These are phyloP conservation scores for Bacidia rubella DNA, from an alignment of 495 filamentous ascomycete species.

Conservation along the genomic window DNA sequence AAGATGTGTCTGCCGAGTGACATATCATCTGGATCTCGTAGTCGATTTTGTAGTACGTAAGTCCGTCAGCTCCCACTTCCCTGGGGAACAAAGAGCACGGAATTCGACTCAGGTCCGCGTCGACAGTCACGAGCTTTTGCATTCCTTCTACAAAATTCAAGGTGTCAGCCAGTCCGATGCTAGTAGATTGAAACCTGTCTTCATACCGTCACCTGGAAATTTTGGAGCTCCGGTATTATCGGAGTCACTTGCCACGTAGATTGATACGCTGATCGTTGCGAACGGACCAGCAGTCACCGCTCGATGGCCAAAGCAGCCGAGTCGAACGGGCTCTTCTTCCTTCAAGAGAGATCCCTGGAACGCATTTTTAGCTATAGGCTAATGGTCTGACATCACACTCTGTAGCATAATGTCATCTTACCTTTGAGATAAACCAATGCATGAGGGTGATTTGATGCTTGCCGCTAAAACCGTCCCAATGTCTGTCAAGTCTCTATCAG, in stretches of 20 bases:
- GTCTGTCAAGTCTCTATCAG: too few species aligned
- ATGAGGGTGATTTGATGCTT: conserved; percentile 14
- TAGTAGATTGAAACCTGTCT: background rate
- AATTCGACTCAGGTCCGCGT: conserved; percentile 13
- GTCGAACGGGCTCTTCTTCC: conserved; percentile 16
- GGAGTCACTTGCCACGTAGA: conserved; percentile 12
- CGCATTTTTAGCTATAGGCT: too few species aligned
- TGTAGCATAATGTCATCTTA: too few species aligned
- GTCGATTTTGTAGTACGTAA: conserved; percentile 16
- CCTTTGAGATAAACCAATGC: conserved; percentile 24
- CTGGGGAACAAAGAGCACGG: background rate
- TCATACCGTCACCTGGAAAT: conserved; percentile 6
- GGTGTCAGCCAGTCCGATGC: background rate
- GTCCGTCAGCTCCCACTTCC: conserved; percentile 14
- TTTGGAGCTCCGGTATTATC: conserved; percentile 9
- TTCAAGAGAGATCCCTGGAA: conserved; percentile 16
- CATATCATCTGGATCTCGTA: conserved; percentile 20
- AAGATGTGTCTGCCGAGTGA: conserved; percentile 21
- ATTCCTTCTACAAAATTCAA: too few species aligned
- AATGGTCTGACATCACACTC: too few species aligned
- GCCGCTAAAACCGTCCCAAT: conserved; percentile 18
- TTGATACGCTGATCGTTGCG: conserved; percentile 8
- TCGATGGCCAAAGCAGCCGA: too few species aligned
- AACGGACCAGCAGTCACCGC: conserved; percentile 5
- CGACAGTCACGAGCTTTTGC: conserved; percentile 10